Conservation (phyloP, 805 yeast genomes). For the Teunomyces panamensis region DNA sequence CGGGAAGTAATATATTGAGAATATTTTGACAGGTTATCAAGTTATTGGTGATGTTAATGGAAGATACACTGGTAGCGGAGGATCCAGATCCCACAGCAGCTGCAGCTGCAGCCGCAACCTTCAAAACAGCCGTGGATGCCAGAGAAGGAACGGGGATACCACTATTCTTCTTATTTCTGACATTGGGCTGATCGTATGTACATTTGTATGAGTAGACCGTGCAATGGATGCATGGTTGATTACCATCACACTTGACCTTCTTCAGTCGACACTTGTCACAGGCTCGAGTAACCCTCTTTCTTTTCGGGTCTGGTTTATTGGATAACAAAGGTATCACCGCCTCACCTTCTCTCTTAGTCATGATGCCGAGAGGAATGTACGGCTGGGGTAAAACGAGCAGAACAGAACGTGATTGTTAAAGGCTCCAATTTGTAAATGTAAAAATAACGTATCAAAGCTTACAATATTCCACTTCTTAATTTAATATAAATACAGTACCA, state of each 20-base stretch:
- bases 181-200: constrained; percentile 76
- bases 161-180: constrained; percentile 46
- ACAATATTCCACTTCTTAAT: too few species aligned
- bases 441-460: too few species aligned
- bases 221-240: constrained; percentile 76
- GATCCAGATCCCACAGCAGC: constrained; percentile 14
- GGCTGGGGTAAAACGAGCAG: too few species aligned
- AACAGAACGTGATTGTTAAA: too few species aligned
- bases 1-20: constrained; percentile 34
- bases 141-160: constrained; percentile 25
- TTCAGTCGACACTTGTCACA: constrained; percentile 74
- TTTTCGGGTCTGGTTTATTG: constrained; percentile 31
- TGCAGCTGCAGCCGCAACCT: constrained; percentile 13
- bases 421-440: too few species aligned
- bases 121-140: constrained; percentile 18
- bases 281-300: constrained; percentile 69
- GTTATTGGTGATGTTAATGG: constrained; percentile 15
- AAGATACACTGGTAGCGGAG: constrained; percentile 8
- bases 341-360: constrained; percentile 1
- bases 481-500: too few species aligned
- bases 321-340: constrained; percentile 14
- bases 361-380: background rate
- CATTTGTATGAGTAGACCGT: constrained; percentile 85
- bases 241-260: constrained; percentile 79
- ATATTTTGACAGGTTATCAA: constrained; percentile 31